Base-by-base conservation (phyloP, 2,329 filamentous ascomycete genomes). In the Aspergillus sp. region DNA sequence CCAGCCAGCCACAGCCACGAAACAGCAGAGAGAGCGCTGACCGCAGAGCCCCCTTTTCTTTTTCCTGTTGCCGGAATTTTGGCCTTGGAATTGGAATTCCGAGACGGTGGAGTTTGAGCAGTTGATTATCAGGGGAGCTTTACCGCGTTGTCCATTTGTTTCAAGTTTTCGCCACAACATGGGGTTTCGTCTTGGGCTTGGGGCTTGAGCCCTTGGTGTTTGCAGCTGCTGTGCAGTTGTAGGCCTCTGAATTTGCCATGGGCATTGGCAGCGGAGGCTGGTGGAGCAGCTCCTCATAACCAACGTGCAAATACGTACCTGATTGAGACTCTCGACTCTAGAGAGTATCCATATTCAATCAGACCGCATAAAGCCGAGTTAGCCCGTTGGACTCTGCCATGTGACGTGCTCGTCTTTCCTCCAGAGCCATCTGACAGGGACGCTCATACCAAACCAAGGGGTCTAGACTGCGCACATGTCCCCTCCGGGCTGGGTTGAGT, bases 1-100 rank as follows among this genome's bases (percentile, higher is more conserved):
- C 4, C n/a, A 44, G 39, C 49, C 49, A 51, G 46, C 42, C 51
- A 47, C 51, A 54, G 51, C 51, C 51, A 54, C 49, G 8, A 47
- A 54, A 27, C 47, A 47, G 46, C 8, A 53, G 47, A 46, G 13
- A 9, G 12, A 37, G 17, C n/a, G 15, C 6, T 33, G 40, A 37
- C 19, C 9, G 49, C 49, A 39, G 33, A 54, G 42, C 41, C 51
- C 42, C 33, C 20, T 30, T 39, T 46, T 27, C 5, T 33, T 40
- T 46, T 27, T n/a, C 11, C 7, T 51, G 5, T 12, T 44, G 15
- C 27, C 47, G 51, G 20, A 41, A 30, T 40, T 41, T 41, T 27
- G 37, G 15, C 13, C 3, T 11, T 47, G n/a, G 46, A 34, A 13
- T 20, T 48, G 41, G 30, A 54, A 46, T 54, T 46, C 42, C 42